Percentiles rank a stretch among this genome's conserved stretches.
Conservation (phyloP, 129 eudicot genomes). For the Sambucus nigra region DNA sequence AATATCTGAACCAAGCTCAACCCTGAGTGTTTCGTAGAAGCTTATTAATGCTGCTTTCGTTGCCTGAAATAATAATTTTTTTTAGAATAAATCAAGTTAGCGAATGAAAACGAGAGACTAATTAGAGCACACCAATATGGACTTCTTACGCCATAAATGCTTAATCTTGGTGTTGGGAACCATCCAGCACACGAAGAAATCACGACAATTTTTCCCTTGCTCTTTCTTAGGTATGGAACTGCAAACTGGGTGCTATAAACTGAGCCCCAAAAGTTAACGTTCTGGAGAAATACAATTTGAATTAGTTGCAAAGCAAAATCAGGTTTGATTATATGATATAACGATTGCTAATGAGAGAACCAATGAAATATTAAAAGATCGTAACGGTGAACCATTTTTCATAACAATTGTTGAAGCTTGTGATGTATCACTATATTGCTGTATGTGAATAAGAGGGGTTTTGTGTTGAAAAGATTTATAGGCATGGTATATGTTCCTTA, state of each 20-base stretch:
- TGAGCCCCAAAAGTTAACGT: conserved; percentile 73
- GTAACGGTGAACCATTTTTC: too few species aligned
- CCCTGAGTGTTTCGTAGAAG: conserved; percentile 62
- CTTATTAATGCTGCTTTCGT: conserved; percentile 61
- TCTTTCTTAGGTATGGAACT: conserved; percentile 46
- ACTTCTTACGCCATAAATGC: conserved; percentile 43
- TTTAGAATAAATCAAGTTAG: too few species aligned
- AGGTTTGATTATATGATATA: too few species aligned
- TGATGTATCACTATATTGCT: too few species aligned
- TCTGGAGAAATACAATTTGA: conserved; percentile 16
- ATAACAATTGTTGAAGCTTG: too few species aligned
- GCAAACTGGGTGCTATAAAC: conserved; percentile 50
- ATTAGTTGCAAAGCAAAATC: neutral
- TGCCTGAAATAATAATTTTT: conserved; percentile 34
- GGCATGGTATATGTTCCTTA: too few species aligned
- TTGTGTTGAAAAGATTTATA: too few species aligned
- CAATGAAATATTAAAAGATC: too few species aligned
- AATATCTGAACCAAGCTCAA: conserved; percentile 45
- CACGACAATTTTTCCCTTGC: conserved; percentile 49
- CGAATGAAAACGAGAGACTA: neutral
- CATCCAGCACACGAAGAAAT: conserved; percentile 47
- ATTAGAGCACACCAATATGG: neutral
- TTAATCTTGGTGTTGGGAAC: conserved; percentile 39
- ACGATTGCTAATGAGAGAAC: too few species aligned
- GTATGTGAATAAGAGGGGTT: too few species aligned